Evolutionary conservation across 148 eudicot species (phyloP).

Genomic region (Dianthus caryophyllus): DNA sequence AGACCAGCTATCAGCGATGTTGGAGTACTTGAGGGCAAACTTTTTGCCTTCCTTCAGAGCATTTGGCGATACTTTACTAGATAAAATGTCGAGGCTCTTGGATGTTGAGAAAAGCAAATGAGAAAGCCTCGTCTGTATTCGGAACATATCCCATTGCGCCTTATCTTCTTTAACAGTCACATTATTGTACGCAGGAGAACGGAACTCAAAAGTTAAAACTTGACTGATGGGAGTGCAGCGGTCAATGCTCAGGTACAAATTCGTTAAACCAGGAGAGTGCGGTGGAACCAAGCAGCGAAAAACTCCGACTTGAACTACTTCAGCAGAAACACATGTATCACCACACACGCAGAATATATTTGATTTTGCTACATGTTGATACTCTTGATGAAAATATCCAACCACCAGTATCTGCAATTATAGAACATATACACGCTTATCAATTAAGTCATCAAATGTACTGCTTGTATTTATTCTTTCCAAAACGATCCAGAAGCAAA

Average conservation of each 20-base stretch:
- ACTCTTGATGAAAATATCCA: slow-evolving; percentile 60
- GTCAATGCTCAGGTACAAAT: slow-evolving; percentile 72
- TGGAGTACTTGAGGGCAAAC: slow-evolving; percentile 47
- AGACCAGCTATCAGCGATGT: slow-evolving; percentile 57
- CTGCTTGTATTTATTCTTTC: no score
- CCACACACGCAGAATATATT: slow-evolving; percentile 62
- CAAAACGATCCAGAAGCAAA: no score
- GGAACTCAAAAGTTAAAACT: slow-evolving; percentile 63
- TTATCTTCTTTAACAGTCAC: slow-evolving; percentile 29
- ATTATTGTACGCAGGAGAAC: slow-evolving; percentile 33
- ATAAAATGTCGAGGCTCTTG: slow-evolving; percentile 53
- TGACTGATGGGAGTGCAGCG: slow-evolving; percentile 70
- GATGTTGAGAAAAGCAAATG: slow-evolving; percentile 81
- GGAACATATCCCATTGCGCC: slow-evolving; percentile 52
- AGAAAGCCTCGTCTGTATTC: slow-evolving; percentile 70
- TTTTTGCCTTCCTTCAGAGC: slow-evolving; percentile 59
- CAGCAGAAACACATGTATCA: slow-evolving; percentile 55
- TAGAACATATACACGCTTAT: not conserved
- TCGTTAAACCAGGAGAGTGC: slow-evolving; percentile 56
- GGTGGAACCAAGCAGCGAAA: slow-evolving; percentile 70
- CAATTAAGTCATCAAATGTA: not conserved
- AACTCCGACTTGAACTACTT: slow-evolving; percentile 69
- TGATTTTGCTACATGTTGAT: slow-evolving; percentile 45
- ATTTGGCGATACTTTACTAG: slow-evolving; percentile 41
- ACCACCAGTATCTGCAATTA: slow-evolving; percentile 71